Conservation (phyloP, 768 basidiomycete genomes). For the Tulasnella sp. region DNA sequence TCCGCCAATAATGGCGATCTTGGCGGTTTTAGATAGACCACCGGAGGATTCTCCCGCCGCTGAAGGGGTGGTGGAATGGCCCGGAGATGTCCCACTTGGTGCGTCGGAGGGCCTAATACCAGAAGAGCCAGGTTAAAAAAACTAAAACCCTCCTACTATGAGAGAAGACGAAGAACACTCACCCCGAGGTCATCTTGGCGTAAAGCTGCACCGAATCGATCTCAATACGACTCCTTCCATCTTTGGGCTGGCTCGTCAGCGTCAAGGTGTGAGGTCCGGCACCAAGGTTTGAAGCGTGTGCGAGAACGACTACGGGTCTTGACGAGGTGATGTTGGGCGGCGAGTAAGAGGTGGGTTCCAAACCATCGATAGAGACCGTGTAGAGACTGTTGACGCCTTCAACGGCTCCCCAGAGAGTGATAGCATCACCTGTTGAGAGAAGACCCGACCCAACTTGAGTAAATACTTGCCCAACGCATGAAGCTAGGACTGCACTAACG, state of each 20-base stretch:
- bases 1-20: constrained; percentile 4
- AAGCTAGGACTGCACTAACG: background rate
- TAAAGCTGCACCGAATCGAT: constrained; percentile 12
- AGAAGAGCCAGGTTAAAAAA: background rate
- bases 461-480: background rate
- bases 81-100: background rate
- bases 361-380: constrained; percentile 18
- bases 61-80: background rate
- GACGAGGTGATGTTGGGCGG: background rate
- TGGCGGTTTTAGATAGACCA: constrained; percentile 7
- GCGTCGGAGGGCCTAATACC: background rate
- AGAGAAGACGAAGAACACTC: background rate
- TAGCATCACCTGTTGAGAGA: constrained; percentile 8
- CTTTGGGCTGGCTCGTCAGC: constrained; percentile 5
- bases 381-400: constrained; percentile 1
- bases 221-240: constrained; percentile 11
- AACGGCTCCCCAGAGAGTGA: constrained; percentile 16
- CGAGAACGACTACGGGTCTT: constrained; percentile 6
- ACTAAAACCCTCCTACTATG: background rate
- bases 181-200: background rate
- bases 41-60: background rate
- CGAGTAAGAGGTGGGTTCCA: background rate
- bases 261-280: constrained; percentile 16
- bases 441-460: background rate
- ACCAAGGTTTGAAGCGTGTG: constrained; percentile 7